Evolutionary conservation across 73 alveolate genomes (phyloP).

Genomic region (Tetrahymena borealis): DNA sequence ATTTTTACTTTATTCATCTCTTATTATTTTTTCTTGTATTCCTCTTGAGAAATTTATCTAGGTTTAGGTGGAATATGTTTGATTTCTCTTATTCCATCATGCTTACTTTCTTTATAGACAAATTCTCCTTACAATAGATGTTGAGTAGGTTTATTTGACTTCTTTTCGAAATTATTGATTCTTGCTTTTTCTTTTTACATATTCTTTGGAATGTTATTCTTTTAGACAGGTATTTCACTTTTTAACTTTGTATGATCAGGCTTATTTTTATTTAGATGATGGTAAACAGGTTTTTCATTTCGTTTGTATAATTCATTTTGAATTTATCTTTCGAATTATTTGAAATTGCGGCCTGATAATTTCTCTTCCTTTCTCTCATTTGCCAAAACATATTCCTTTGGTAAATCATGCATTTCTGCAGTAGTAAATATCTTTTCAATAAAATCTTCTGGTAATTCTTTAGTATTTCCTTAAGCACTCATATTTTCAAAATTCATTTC

Average conservation of each 20-base stretch:
- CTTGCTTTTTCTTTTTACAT: not conserved
- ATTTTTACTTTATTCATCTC: not conserved
- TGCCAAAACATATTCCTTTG: not conserved
- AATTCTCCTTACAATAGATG: not conserved
- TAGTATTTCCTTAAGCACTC: not conserved
- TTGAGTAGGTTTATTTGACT: not conserved
- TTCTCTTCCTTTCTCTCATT: not conserved
- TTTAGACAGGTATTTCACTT: not conserved
- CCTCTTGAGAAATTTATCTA: not conserved
- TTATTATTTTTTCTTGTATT: not conserved
- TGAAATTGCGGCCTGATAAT: not conserved
- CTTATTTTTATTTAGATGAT: not conserved
- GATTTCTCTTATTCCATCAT: not conserved
- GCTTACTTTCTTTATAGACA: not conserved
- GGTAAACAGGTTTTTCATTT: not conserved
- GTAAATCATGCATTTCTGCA: not conserved
- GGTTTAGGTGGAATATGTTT: not conserved
- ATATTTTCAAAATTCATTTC: not conserved
- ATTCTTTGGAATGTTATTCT: not conserved
- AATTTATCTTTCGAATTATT: not conserved
- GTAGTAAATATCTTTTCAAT: not conserved
- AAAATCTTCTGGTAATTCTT: not conserved
- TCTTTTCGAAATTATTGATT: not conserved
- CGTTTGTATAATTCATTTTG: not conserved
- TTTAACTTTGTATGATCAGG: not conserved